Evolutionary conservation across 345 rosid genomes (phyloP).

Genomic region (Aegle marmelos): DNA sequence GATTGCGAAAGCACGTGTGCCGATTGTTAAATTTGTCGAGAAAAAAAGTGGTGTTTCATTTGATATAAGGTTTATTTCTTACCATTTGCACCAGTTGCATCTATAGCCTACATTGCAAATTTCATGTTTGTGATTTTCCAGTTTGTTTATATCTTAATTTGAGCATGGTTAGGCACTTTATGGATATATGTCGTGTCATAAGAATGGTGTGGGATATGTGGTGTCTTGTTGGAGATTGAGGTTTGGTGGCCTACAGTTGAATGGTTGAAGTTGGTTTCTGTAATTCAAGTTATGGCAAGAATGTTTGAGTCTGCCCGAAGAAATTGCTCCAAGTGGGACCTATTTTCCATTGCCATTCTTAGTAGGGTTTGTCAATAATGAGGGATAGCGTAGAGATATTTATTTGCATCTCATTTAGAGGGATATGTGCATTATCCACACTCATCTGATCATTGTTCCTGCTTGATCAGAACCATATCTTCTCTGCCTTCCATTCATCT

Average conservation of each 20-base stretch:
- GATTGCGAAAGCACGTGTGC: slow-evolving; percentile 92
- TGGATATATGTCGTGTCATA: neutral
- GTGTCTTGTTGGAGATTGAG: neutral
- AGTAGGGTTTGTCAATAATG: neutral
- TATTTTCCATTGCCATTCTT: neutral
- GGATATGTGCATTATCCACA: neutral
- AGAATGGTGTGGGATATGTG: neutral
- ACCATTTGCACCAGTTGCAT: slow-evolving; percentile 3
- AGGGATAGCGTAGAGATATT: neutral
- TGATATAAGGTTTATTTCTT: slow-evolving; percentile 63
- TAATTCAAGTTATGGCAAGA: neutral
- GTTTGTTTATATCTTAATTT: neutral
- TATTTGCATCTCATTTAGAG: neutral
- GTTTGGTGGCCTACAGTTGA: neutral
- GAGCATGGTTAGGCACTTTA: neutral
- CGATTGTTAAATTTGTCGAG: slow-evolving; percentile 88
- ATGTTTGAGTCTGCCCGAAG: neutral
- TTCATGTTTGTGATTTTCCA: neutral
- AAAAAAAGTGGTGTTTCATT: slow-evolving; percentile 77
- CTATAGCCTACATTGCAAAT: neutral
- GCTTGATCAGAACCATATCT: neutral
- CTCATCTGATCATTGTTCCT: neutral
- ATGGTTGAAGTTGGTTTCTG: neutral
- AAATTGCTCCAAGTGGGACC: neutral
- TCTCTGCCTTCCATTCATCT: neutral